Percentiles rank a stretch among this genome's conserved stretches.
These are phyloP conservation scores for Colletotrichum orbiculare DNA, from an alignment of 2,329 filamentous ascomycete species.

Conservation along the genomic window DNA sequence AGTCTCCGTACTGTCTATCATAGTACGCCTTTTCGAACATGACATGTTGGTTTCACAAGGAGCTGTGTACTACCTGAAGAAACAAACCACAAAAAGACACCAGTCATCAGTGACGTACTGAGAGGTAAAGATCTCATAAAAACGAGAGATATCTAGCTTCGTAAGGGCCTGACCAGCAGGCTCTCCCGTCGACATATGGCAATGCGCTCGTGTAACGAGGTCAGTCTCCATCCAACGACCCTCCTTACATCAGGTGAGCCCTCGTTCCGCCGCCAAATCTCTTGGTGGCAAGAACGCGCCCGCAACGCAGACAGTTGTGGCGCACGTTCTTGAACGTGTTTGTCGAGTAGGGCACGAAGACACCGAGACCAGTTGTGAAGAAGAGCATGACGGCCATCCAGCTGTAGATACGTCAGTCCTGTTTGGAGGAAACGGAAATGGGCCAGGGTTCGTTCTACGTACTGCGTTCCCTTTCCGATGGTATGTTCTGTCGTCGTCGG, in stretches of 20 bases:
- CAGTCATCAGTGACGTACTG: too few relatives aligned
- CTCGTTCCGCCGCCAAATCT: constrained; percentile 30
- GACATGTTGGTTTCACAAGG: too few relatives aligned
- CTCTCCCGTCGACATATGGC: too few relatives aligned
- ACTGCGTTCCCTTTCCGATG: constrained; percentile 35
- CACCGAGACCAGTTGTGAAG: constrained; percentile 28
- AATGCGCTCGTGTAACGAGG: too few relatives aligned
- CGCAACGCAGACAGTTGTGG: constrained; percentile 32
- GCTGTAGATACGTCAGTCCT: background rate
- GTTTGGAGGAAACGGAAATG: background rate
- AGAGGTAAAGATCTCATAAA: too few relatives aligned
- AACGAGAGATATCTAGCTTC: too few relatives aligned
- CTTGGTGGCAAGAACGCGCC: constrained; percentile 23
- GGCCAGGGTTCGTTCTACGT: background rate
- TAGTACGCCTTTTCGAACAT: too few relatives aligned
- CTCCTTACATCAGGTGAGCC: constrained; percentile 27
- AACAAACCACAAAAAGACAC: too few relatives aligned
- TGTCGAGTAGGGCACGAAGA: constrained; percentile 30
- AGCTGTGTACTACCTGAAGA: too few relatives aligned
- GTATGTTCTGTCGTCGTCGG: constrained; percentile 24
- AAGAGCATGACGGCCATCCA: constrained; percentile 36
- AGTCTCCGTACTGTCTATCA: too few relatives aligned
- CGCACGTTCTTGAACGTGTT: constrained; percentile 33
- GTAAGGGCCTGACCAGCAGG: too few relatives aligned
- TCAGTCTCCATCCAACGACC: too few relatives aligned